A percentile compares a stretch with the other conserved stretches of the same genome.
phyloP scores from a whole-genome alignment of 306 rosid species.

The Carpinus fangiana region DNA sequence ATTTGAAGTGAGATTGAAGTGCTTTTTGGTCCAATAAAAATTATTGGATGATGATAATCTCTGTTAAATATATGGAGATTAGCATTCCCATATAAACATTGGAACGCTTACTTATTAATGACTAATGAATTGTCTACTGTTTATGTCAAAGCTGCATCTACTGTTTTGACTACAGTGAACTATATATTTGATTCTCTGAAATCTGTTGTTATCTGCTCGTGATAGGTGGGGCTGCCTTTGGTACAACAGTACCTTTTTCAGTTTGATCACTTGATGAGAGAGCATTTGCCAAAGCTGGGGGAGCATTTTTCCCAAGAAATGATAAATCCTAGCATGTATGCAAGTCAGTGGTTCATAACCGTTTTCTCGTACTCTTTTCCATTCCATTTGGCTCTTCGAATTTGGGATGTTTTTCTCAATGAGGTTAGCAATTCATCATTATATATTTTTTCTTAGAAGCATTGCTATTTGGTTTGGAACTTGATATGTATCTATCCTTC shows the following conservation, averaged over 20 bases:
- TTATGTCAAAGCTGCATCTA: constrained; percentile 1
- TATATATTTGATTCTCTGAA: constrained; percentile 21
- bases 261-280: constrained; percentile 72
- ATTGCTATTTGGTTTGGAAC: constrained; percentile 17
- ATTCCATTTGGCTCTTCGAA: constrained; percentile 94
- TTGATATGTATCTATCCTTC: constrained; percentile 16
- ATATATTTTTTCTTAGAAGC: constrained; percentile 11
- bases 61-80: background rate
- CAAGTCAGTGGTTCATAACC: constrained; percentile 98
- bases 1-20: background rate
- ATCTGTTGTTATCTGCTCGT: constrained; percentile 21
- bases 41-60: background rate
- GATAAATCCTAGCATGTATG: constrained; percentile 99
- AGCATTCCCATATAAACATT: background rate
- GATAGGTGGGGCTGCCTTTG: constrained; percentile 86
- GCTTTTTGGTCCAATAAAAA: background rate
- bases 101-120: background rate
- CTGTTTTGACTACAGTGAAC: constrained; percentile 1
- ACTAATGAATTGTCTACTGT: constrained; percentile 12
- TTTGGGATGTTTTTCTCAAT: constrained; percentile 93
- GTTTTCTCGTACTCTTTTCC: constrained; percentile 98
- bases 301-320: constrained; percentile 82
- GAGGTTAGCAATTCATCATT: constrained; percentile 62
- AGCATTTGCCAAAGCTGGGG: constrained; percentile 82
- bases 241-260: constrained; percentile 94